These are phyloP conservation scores for Anisodus acutangulus DNA, from an alignment of 257 asterid species.

Conservation along the genomic window DNA sequence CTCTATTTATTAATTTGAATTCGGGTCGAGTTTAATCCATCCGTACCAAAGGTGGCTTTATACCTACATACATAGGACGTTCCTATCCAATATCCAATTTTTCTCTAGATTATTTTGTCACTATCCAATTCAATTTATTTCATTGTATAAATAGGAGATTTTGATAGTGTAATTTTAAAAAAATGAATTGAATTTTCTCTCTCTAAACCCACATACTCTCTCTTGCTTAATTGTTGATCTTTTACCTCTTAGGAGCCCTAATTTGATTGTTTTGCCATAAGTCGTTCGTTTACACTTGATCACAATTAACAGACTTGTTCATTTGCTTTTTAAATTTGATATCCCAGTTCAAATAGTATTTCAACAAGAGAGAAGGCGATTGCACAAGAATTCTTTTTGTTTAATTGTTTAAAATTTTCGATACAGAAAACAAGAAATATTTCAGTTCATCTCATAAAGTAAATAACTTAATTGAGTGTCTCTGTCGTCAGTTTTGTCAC, in stretches of 20 bases:
- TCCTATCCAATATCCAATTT: neutral
- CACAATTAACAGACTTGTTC: no score
- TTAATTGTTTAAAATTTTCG: no score
- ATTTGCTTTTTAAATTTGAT: no score
- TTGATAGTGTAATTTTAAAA: neutral
- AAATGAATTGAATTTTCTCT: neutral
- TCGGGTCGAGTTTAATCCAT: no score
- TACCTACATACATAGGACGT: neutral
- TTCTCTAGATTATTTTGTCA: neutral
- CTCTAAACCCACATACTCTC: neutral
- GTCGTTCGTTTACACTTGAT: no score
- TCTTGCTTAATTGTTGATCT: neutral
- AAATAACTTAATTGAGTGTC: conserved; percentile 1
- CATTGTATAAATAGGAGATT: neutral
- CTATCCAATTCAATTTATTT: neutral
- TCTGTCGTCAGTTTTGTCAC: neutral
- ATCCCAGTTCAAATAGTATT: no score
- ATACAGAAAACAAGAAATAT: no score
- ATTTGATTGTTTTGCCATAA: neutral
- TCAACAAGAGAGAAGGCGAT: neutral
- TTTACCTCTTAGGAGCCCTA: neutral
- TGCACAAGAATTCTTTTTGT: no score
- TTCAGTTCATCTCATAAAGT: neutral
- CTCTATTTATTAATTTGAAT: no score
- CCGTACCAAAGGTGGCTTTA: no score